Evolutionary conservation across 1,284 basidiomycete genomes (phyloP), one percentile per base, ranked within the genome.

Genomic region (Cronartium quercuum): DNA sequence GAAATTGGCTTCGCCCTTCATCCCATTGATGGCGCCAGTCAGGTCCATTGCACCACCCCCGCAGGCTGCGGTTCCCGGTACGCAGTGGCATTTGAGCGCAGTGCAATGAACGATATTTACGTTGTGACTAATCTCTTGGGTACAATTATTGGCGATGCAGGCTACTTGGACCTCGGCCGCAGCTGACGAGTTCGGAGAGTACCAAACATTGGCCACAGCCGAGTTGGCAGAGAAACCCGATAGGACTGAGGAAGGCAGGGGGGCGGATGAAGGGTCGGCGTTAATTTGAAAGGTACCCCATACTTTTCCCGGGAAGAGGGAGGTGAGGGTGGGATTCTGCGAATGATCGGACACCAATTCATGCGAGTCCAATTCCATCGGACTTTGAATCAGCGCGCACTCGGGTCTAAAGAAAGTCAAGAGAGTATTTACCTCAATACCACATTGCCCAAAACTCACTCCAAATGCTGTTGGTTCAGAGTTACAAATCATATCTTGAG

Each of bases 31-130:
- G 10, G 86, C 84, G 3, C 67, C 76, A 2, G 87, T 87, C 34
- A 92, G 82, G 81, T 90, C 84, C 47, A 83, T 81, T 2, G 76
- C 66, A 76, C 79, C 75, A 44, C 73, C 70, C 9, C 90, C 90
- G 79, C 93, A 95, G 81, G 94, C 92, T 0, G 86, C 82, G 0
- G 91, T 86, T 58, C 86, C 86, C 0, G 85, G 75, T 47, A 87
- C 84, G 81, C 93, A 95, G 1, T 84, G 86, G 81, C 92, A 95
- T 77, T 85, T 79, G 38, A 95, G 85, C 76, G 87, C 85, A 68
- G 86, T 83, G 78, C 92, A 95, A 12, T 82, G 83, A 88, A 88
- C 94, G 60, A 84, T 83, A 6, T 82, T 82, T 18, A 83, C 81
- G 1, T 58, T 21, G 15, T 62, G 21, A 34, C 15, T 40, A 55